A percentile compares a stretch with the other conserved stretches of the same genome.
Evolutionary conservation across 2,329 filamentous ascomycete genomes (phyloP).

Genomic region (Acrocalymma vagum): DNA sequence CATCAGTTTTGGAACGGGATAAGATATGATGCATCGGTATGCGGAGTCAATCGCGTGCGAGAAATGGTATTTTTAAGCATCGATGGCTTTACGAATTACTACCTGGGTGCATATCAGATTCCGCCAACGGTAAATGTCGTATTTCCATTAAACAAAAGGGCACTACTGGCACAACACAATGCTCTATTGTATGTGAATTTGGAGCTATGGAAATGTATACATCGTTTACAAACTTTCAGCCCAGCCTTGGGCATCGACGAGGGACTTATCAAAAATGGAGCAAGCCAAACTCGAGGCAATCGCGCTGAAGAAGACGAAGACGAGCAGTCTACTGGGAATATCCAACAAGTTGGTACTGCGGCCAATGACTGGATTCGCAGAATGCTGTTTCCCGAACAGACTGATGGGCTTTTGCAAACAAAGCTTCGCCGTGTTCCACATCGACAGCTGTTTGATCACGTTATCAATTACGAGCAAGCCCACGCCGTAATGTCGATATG

Average conservation of each 20-base stretch:
- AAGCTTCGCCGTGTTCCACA: conserved; percentile 45
- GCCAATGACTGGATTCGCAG: conserved; percentile 40
- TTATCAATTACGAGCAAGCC: conserved; percentile 59
- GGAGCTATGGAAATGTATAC: conserved; percentile 14
- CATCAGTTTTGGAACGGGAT: conserved; percentile 24
- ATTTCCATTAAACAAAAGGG: conserved; percentile 26
- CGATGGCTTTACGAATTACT: conserved; percentile 15
- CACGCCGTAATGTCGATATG: conserved; percentile 55
- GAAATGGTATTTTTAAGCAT: conserved; percentile 33
- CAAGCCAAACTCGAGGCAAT: no score
- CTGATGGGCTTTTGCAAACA: conserved; percentile 49
- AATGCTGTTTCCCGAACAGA: conserved; percentile 55
- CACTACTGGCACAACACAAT: conserved; percentile 13
- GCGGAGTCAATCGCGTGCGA: conserved; percentile 27
- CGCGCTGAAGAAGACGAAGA: no score
- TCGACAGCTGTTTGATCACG: conserved; percentile 48
- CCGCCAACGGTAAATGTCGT: conserved; percentile 32
- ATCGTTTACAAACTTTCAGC: no score
- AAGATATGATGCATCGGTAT: conserved; percentile 29
- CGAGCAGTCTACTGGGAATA: not conserved
- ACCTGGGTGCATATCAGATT: not conserved
- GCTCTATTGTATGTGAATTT: conserved; percentile 15
- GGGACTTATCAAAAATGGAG: no score
- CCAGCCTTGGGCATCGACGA: not conserved
- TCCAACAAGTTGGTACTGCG: not conserved